Evolutionary conservation across 2,329 filamentous ascomycete species (phyloP), one percentile per base, ranked within the genome.

Genomic region (Alternaria arbusti): DNA sequence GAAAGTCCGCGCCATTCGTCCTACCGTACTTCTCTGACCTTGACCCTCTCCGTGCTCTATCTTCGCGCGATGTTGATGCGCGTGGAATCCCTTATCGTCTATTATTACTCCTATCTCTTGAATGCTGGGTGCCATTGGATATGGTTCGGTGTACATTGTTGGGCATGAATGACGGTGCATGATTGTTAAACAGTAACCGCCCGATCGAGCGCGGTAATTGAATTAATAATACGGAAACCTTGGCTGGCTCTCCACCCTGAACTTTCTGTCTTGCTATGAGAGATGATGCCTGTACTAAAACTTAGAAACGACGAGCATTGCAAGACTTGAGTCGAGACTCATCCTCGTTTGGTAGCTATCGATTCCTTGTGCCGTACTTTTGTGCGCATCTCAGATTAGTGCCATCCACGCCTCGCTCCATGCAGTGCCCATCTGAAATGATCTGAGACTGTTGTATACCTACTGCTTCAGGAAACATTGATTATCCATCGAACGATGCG

Each of bases 1-100:
- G 51, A 60, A 51, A 60, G 51, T 52, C 57, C 43, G 61, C 57
- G 36, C 57, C 50, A 63, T 56, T n/a, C 26, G 43, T 51, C 30
- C 25, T 60, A 49, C 44, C 40, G 44, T 40, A 59, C n/a, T 17
- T 32, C 17, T 40, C 30, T 54, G 46, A 57, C 46, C 36, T 49
- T 58, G 47, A 62, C 43, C 28, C 23, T 54, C 55, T 36, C 20
- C 10, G 20, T 55, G 43, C 28, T 46, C 43, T 57, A 26, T 51
- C 23, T 44, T 22, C 25, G 44, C 50, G 55, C 49, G 40, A 59
- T 28, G 13, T 15, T n/a, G 30, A 23, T 54, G 17, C 47, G 28
- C 23, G 32, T 54, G 15, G 43, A 51, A 44, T 36, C 22, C 22
- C 36, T 45, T 6, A 45, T 43, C 46, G 45, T 56, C 22, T 54